A percentile compares a stretch with the other conserved stretches of the same genome.
These are phyloP conservation scores for Candida endomychidarum DNA, from an alignment of 805 yeast species.

Conservation along the genomic window DNA sequence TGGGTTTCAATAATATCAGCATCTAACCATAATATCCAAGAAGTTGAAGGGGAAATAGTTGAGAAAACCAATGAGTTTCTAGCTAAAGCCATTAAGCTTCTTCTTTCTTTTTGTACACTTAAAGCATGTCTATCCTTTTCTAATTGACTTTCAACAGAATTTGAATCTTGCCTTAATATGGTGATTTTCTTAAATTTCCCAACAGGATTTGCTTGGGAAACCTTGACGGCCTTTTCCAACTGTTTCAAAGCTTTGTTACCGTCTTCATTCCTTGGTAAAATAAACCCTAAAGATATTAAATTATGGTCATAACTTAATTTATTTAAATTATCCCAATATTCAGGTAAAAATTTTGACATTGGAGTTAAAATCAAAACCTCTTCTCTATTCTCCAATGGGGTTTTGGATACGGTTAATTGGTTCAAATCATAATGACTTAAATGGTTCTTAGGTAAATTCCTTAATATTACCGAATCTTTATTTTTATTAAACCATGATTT, in stretches of 20 bases:
- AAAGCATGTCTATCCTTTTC: conserved; percentile 93
- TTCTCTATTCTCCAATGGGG: conserved; percentile 74
- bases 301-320: conserved; percentile 79
- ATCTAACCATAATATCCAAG: conserved; percentile 97
- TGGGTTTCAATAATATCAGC: conserved; percentile 93
- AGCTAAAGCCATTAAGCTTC: conserved; percentile 90
- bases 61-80: conserved; percentile 89
- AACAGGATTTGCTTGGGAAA: conserved; percentile 59
- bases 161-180: conserved; percentile 86
- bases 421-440: conserved; percentile 85
- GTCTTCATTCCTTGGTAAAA: conserved; percentile 75
- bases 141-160: conserved; percentile 66
- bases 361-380: conserved; percentile 87
- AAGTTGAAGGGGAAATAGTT: conserved; percentile 81
- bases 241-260: conserved; percentile 78
- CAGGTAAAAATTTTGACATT: conserved; percentile 78
- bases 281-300: conserved; percentile 85
- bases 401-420: conserved; percentile 65
- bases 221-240: conserved; percentile 74
- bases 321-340: conserved; percentile 84
- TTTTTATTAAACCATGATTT: conserved; percentile 49
- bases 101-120: conserved; percentile 81
- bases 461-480: conserved; percentile 48
- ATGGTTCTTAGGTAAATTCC: conserved; percentile 67
- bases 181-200: conserved; percentile 80